Evolutionary conservation across 2,329 filamentous ascomycete genomes (phyloP).

Genomic region (Neonectria ditissima): DNA sequence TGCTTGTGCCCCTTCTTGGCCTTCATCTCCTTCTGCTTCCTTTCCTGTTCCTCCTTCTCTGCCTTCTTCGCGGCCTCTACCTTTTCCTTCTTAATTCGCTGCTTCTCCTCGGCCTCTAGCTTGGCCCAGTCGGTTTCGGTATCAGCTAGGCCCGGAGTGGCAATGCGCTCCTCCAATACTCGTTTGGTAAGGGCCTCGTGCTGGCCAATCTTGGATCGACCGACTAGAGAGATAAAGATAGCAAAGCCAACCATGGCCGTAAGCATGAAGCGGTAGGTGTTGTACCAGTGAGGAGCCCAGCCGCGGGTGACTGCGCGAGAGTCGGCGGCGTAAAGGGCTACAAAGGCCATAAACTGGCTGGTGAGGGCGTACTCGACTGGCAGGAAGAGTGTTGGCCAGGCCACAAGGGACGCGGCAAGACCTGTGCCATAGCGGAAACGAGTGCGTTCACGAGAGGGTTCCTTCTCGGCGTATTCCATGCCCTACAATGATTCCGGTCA

Average conservation of each 20-base stretch:
- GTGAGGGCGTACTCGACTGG: slow-evolving; percentile 88
- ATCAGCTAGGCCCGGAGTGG: slow-evolving; percentile 49
- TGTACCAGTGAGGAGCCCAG: slow-evolving; percentile 89
- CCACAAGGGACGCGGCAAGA: slow-evolving; percentile 80
- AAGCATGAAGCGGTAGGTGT: slow-evolving; percentile 89
- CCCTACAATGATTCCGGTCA: slow-evolving; percentile 58
- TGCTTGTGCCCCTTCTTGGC: slow-evolving; percentile 45
- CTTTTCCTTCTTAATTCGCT: slow-evolving; percentile 53
- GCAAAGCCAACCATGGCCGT: slow-evolving; percentile 89
- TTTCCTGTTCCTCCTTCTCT: slow-evolving; percentile 51
- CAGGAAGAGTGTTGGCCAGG: slow-evolving; percentile 90
- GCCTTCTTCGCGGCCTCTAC: slow-evolving; percentile 53
- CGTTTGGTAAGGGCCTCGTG: slow-evolving; percentile 45
- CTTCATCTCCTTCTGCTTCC: slow-evolving; percentile 47
- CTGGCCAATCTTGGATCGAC: slow-evolving; percentile 78
- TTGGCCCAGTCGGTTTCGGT: slow-evolving; percentile 59
- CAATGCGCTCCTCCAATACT: slow-evolving; percentile 55
- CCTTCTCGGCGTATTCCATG: slow-evolving; percentile 82
- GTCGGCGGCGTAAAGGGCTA: slow-evolving; percentile 87
- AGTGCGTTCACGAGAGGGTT: slow-evolving; percentile 69
- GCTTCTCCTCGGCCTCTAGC: slow-evolving; percentile 57
- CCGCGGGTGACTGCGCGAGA: slow-evolving; percentile 77
- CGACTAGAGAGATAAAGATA: slow-evolving; percentile 84
- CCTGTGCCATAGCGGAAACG: slow-evolving; percentile 87
- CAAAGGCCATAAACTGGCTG: slow-evolving; percentile 86